A percentile compares a stretch with the other conserved stretches of the same genome.
These are phyloP conservation scores for Leersia perrieri DNA, from an alignment of 176 grass and related monocot species.

Conservation along the genomic window DNA sequence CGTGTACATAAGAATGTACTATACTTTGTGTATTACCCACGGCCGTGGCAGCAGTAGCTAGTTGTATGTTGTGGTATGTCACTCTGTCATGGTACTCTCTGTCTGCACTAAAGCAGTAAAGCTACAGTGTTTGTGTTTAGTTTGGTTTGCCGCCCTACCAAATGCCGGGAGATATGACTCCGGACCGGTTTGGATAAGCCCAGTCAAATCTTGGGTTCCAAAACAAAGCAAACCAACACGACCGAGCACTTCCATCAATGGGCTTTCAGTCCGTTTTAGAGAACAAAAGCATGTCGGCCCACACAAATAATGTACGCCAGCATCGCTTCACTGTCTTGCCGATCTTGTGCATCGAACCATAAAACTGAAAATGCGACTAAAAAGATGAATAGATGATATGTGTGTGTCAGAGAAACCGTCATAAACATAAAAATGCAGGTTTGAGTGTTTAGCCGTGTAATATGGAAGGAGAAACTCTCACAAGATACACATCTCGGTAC, in stretches of 20 bases:
- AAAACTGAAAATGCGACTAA: no score
- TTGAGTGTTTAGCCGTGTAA: background rate
- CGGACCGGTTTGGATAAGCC: background rate
- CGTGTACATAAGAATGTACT: conserved; percentile 11
- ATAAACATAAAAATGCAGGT: background rate
- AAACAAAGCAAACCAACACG: background rate
- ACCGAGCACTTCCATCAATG: background rate
- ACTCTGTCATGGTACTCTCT: background rate
- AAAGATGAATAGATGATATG: background rate
- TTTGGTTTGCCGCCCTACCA: background rate
- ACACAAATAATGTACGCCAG: no score
- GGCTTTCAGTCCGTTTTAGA: background rate
- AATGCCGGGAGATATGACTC: background rate
- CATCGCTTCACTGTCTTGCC: no score
- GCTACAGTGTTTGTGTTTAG: background rate
- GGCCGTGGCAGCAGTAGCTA: background rate
- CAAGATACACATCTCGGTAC: background rate
- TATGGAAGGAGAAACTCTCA: background rate
- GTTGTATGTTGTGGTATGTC: background rate
- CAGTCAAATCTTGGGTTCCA: background rate
- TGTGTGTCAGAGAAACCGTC: background rate
- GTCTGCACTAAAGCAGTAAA: background rate
- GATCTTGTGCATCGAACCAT: no score
- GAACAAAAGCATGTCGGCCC: no score
- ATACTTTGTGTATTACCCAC: background rate